These are phyloP conservation scores for Penstemon davidsonii DNA, from an alignment of 257 asterid species.

Conservation along the genomic window DNA sequence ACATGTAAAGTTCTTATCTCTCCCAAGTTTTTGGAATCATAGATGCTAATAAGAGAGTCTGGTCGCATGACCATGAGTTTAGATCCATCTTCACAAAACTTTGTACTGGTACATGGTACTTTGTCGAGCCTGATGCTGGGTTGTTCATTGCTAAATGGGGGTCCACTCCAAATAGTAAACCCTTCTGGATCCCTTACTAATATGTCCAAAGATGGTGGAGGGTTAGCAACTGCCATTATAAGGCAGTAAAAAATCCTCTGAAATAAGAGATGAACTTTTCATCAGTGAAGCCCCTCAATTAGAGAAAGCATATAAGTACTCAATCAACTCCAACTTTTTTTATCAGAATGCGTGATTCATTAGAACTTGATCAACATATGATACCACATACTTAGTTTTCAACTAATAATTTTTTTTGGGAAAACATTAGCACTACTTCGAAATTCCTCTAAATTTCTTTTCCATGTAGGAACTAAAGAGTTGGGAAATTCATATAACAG, in stretches of 20 bases:
- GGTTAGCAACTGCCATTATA: slow-evolving; percentile 57
- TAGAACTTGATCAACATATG: too few relatives aligned
- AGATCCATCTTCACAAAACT: slow-evolving; percentile 86
- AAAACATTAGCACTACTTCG: too few relatives aligned
- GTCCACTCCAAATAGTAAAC: slow-evolving; percentile 77
- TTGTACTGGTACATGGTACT: slow-evolving; percentile 58
- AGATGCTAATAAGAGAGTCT: slow-evolving; percentile 53
- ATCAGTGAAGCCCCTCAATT: too few relatives aligned
- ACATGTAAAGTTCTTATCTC: slow-evolving; percentile 63
- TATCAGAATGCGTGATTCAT: too few relatives aligned
- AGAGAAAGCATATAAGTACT: too few relatives aligned
- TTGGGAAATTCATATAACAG: too few relatives aligned
- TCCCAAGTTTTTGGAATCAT: slow-evolving; percentile 54
- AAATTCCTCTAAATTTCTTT: too few relatives aligned
- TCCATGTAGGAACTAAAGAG: too few relatives aligned
- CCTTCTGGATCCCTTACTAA: slow-evolving; percentile 77
- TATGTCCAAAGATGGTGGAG: slow-evolving; percentile 63
- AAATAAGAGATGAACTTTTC: too few relatives aligned
- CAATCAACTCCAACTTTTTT: too few relatives aligned
- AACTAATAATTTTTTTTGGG: too few relatives aligned
- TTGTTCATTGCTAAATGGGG: slow-evolving; percentile 72
- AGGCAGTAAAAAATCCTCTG: slow-evolving; percentile 18
- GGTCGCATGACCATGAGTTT: slow-evolving; percentile 65
- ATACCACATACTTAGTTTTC: too few relatives aligned
- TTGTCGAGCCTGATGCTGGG: slow-evolving; percentile 65